Base-by-base conservation (phyloP, 2,329 filamentous ascomycete species). In the Ophiostoma ulmi region DNA sequence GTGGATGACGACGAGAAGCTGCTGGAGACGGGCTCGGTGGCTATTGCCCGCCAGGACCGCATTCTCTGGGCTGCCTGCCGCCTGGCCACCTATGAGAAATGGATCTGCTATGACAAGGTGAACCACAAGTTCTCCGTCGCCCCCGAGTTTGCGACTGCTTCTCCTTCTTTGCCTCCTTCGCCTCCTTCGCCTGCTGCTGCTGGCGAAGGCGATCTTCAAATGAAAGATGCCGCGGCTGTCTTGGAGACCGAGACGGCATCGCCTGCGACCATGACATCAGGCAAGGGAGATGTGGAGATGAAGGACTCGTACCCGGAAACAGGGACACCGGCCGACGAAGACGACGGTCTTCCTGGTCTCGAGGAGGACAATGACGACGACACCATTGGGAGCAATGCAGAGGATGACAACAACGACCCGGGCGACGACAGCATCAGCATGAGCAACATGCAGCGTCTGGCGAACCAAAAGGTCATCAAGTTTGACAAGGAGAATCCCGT, bases 1-100 rank as follows among this genome's bases (percentile, higher is more conserved):
- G 82, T 88, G 5, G 88, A 91, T 36, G 89, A 91, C n/a, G 87
- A 90, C 13, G 89, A 91, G 72, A 85, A 88, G 61, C 84, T 84
- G 20, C 85, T 91, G 65, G 89, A 91, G 75, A 78, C 86, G 0
- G 79, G 87, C 0, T 89, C 86, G 0, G 88, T 89, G 76, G 81
- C 81, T 0, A 83, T 84, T 20, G 80, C 85, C n/a, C 81, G 89
- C 6, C 84, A 83, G 44, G 85, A 87, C 69, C 81, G 89, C 0
- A 84, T 89, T 0, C 76, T 91, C 0, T 89, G 85, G 80, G 77
- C 90, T 0, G 87, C 83, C 0, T 80, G 82, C 65, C 80, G 78
- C 7, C 80, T 90, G 5, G 81, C 84, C 0, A 74, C 75, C 1
- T 70, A 74, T 0, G 78, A 78, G 1, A 80, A 79, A 35, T 86